These are phyloP conservation scores for Globisporangium yorkense DNA, from an alignment of 352 stramenopile genomes.

Conservation along the genomic window DNA sequence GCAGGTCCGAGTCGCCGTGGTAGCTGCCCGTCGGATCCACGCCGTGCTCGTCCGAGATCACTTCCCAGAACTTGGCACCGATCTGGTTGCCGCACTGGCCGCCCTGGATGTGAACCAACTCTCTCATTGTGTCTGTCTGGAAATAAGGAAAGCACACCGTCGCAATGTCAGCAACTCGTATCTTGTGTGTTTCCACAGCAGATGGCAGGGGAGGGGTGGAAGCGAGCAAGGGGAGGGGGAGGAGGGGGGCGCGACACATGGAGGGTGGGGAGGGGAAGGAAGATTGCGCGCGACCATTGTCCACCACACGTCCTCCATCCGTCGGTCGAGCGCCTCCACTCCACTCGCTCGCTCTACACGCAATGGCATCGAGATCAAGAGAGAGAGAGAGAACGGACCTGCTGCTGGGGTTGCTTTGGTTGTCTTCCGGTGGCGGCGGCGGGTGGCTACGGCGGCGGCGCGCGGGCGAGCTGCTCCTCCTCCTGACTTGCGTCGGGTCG, in stretches of 20 bases:
- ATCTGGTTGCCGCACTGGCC: constrained; percentile 99
- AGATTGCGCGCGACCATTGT: constrained; percentile 4
- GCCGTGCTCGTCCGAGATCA: constrained; percentile 96
- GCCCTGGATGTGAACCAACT: constrained; percentile 98
- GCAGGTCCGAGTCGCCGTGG: constrained; percentile 94
- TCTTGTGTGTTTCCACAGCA: background rate
- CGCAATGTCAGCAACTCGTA: background rate
- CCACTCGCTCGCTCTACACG: background rate
- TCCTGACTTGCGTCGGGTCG: constrained; percentile 64
- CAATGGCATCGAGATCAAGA: background rate
- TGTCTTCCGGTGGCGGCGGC: background rate
- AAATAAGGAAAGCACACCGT: constrained; percentile 4
- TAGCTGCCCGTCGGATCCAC: constrained; percentile 91
- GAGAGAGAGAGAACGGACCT: background rate
- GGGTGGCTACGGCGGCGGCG: constrained; percentile 2
- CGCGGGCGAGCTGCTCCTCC: constrained; percentile 62
- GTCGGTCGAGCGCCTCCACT: background rate
- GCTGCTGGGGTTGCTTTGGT: background rate
- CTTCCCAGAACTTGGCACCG: constrained; percentile 97
- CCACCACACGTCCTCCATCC: background rate
- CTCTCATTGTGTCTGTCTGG: constrained; percentile 76
- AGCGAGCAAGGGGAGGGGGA: background rate
- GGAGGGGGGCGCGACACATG: background rate
- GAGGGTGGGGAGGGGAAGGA: background rate
- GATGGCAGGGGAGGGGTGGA: background rate